These are phyloP conservation scores for Lactarius deliciosus DNA, from an alignment of 768 basidiomycete species.

Conservation along the genomic window DNA sequence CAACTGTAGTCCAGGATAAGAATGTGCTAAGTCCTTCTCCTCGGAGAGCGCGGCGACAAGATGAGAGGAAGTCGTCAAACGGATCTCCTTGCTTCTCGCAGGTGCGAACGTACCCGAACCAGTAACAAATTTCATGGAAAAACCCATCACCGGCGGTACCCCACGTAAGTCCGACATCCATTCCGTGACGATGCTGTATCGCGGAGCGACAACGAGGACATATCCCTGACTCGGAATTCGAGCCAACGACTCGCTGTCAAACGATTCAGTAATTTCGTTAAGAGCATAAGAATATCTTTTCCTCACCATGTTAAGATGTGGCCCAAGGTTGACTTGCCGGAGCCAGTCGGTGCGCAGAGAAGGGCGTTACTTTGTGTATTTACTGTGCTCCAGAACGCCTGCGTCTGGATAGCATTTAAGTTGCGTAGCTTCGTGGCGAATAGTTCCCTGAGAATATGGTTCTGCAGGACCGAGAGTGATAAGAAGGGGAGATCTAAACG, in stretches of 20 bases:
- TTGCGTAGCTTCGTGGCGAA: slow-evolving; percentile 49
- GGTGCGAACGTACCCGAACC: slow-evolving; percentile 37
- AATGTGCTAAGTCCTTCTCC: slow-evolving; percentile 29
- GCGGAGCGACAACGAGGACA: slow-evolving; percentile 64
- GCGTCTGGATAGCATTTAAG: slow-evolving; percentile 88
- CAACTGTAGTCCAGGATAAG: slow-evolving; percentile 51
- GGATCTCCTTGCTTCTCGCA: slow-evolving; percentile 47
- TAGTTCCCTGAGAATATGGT: slow-evolving; percentile 45
- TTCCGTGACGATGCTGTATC: slow-evolving; percentile 55
- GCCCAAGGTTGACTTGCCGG: slow-evolving; percentile 77
- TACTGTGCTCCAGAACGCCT: slow-evolving; percentile 79
- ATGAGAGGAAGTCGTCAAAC: slow-evolving; percentile 54
- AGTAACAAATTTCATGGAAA: slow-evolving; percentile 42
- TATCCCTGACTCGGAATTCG: slow-evolving; percentile 47
- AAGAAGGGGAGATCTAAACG: slow-evolving; percentile 78
- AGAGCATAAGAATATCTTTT: not conserved
- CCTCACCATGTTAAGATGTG: slow-evolving; percentile 73
- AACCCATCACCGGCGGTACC: slow-evolving; percentile 39
- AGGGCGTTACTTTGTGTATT: slow-evolving; percentile 67
- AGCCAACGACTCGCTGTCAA: slow-evolving; percentile 54
- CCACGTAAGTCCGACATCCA: slow-evolving; percentile 52
- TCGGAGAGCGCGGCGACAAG: slow-evolving; percentile 48
- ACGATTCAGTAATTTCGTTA: slow-evolving; percentile 25
- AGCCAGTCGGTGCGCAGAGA: slow-evolving; percentile 74
- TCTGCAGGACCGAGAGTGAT: slow-evolving; percentile 50